Percentiles rank a stretch among this genome's conserved stretches.
Conservation (phyloP, 2,329 filamentous ascomycete species). For the Ophiocordyceps camponoti-leonardi region DNA sequence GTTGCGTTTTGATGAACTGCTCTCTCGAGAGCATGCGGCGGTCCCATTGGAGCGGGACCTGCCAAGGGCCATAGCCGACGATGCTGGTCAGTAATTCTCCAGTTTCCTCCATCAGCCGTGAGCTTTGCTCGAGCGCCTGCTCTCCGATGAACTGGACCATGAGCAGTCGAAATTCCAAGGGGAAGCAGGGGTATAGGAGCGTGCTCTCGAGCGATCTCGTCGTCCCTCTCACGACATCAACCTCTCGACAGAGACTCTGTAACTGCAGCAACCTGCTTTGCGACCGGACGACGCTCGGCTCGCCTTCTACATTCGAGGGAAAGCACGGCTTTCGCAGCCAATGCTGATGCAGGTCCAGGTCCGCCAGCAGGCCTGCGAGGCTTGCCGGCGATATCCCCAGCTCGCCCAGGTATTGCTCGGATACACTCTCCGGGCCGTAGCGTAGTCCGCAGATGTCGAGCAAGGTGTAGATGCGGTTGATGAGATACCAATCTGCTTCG, state of each 20-base stretch:
- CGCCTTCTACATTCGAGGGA: not conserved
- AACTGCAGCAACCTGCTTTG: conserved; percentile 14
- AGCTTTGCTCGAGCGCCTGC: conserved; percentile 6
- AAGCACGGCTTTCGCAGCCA: not conserved
- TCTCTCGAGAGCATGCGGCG: not conserved
- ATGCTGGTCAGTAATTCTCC: not conserved
- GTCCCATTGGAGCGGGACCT: not conserved
- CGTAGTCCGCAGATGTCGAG: conserved; percentile 19
- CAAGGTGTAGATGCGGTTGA: conserved; percentile 15
- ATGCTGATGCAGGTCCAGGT: conserved; percentile 1
- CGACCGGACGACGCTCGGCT: conserved; percentile 1
- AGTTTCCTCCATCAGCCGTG: conserved; percentile 9
- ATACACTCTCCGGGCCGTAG: conserved; percentile 2
- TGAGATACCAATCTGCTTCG: conserved; percentile 9
- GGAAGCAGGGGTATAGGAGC: conserved; percentile 13
- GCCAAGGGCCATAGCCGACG: not conserved
- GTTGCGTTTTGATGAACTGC: not conserved
- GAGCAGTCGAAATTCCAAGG: conserved; percentile 10
- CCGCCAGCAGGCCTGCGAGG: conserved; percentile 1
- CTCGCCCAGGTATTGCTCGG: conserved; percentile 11
- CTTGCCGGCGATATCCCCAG: conserved; percentile 2
- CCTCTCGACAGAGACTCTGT: conserved; percentile 17
- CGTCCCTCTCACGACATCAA: conserved; percentile 10
- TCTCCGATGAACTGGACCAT: conserved; percentile 12
- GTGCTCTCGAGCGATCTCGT: conserved; percentile 17